A percentile compares a stretch with the other conserved stretches of the same genome.
Evolutionary conservation across 2,329 filamentous ascomycete genomes (phyloP).

Genomic region (Phialocephala subalpina): DNA sequence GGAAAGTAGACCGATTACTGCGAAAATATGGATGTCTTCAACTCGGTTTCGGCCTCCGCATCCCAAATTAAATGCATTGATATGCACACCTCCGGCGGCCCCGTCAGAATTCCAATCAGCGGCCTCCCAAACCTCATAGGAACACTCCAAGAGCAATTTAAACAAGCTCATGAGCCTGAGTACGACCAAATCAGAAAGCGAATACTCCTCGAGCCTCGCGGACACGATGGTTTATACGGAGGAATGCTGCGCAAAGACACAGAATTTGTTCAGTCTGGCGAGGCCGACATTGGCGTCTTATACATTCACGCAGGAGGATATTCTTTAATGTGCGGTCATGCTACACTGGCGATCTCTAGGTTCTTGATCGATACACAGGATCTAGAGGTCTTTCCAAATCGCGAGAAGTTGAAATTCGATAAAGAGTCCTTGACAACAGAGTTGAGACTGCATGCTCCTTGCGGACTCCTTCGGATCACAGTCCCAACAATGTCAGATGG

Average conservation of each 20-base stretch:
- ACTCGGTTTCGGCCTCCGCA: background rate
- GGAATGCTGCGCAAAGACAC: constrained; percentile 1
- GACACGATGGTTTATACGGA: constrained; percentile 4
- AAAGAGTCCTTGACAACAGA: constrained; percentile 1
- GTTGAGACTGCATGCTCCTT: constrained; percentile 15
- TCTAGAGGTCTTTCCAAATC: background rate
- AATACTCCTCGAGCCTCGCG: constrained; percentile 10
- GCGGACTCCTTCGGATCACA: constrained; percentile 9
- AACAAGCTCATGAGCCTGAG: constrained; percentile 34
- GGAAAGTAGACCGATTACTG: no score
- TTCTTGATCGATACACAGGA: background rate
- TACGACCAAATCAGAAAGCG: constrained; percentile 15
- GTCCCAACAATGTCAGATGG: constrained; percentile 10
- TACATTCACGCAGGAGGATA: background rate
- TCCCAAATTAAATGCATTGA: background rate
- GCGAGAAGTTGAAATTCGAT: background rate
- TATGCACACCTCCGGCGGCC: constrained; percentile 2
- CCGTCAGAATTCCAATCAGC: background rate
- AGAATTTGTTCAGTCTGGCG: background rate
- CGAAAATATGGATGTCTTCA: constrained; percentile 39
- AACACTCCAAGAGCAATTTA: background rate
- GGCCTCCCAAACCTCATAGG: background rate
- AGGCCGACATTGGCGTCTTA: background rate
- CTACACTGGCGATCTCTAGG: background rate
- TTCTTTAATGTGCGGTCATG: constrained; percentile 1